Conservation (phyloP, 257 asterid species). For the Lycium ferocissimum region DNA sequence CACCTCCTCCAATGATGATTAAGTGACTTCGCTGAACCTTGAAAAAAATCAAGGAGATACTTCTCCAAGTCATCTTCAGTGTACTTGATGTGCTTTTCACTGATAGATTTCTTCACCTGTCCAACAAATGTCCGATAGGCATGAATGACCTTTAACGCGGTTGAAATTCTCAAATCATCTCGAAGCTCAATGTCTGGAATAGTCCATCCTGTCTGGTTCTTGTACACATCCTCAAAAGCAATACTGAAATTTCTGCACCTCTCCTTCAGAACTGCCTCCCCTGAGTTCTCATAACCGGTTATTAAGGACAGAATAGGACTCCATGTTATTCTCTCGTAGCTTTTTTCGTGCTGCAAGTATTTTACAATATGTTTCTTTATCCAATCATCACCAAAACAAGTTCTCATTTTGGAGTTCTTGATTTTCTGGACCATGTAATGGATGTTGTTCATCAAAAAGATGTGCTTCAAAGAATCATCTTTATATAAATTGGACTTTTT, state of each 20-base stretch:
- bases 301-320: constrained; percentile 44
- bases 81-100: constrained; percentile 71
- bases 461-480: constrained; percentile 54
- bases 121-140: constrained; percentile 56
- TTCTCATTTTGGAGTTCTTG: constrained; percentile 48
- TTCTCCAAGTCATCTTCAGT: constrained; percentile 61
- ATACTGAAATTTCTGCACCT: constrained; percentile 52
- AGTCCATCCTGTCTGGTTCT: constrained; percentile 69
- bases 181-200: constrained; percentile 67
- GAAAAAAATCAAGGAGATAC: constrained; percentile 66
- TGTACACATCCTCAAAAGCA: constrained; percentile 69
- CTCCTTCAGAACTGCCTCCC: constrained; percentile 63
- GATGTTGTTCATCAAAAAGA: constrained; percentile 75
- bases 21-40: constrained; percentile 55
- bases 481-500: constrained; percentile 48
- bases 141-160: constrained; percentile 50
- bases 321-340: constrained; percentile 66
- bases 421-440: constrained; percentile 76
- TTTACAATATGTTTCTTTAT: constrained; percentile 46
- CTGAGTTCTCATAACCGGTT: constrained; percentile 50
- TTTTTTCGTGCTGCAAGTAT: constrained; percentile 55
- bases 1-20: constrained; percentile 53
- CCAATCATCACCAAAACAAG: constrained; percentile 73
- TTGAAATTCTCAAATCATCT: constrained; percentile 56
- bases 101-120: constrained; percentile 39